Conservation (phyloP, 2,329 filamentous ascomycete species). For the Penicillium brasilianum region DNA sequence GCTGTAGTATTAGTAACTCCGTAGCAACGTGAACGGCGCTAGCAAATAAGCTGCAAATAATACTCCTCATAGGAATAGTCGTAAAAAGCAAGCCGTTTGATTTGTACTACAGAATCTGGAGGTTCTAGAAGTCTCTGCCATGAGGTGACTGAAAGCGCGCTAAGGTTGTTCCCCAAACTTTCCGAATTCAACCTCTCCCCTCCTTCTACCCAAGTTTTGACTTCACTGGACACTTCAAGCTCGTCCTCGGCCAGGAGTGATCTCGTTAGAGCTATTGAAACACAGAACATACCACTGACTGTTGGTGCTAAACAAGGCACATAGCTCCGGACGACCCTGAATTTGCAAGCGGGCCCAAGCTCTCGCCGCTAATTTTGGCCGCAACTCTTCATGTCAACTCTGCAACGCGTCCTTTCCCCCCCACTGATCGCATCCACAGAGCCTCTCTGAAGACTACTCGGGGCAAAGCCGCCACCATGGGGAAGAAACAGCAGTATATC, state of each 20-base stretch:
- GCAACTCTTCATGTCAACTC: conserved; percentile 25
- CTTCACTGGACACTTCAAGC: not conserved
- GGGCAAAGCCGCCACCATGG: conserved; percentile 34
- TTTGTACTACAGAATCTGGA: not conserved
- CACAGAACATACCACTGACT: not conserved
- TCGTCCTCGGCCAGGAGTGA: not conserved
- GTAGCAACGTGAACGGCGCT: not conserved
- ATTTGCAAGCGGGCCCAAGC: conserved; percentile 24
- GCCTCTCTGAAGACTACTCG: not conserved
- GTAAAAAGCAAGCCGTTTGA: not conserved
- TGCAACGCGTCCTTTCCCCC: conserved; percentile 7
- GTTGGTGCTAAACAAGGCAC: conserved; percentile 9
- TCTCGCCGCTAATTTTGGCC: conserved; percentile 18
- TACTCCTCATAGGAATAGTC: not conserved
- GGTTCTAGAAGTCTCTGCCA: conserved; percentile 15
- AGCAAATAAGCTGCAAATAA: not conserved
- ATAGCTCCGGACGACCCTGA: conserved; percentile 9
- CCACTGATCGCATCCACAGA: conserved; percentile 10
- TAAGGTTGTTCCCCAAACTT: conserved; percentile 19
- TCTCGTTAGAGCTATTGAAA: not conserved
- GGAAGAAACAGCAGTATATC: conserved; percentile 44
- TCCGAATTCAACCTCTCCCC: conserved; percentile 20
- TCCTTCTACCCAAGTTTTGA: not conserved
- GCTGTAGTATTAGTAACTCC: not conserved
- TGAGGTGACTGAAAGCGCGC: conserved; percentile 12